A percentile compares a stretch with the other conserved stretches of the same genome.
Conservation (phyloP, 805 yeast species). For the Ogataea salicorniae region DNA sequence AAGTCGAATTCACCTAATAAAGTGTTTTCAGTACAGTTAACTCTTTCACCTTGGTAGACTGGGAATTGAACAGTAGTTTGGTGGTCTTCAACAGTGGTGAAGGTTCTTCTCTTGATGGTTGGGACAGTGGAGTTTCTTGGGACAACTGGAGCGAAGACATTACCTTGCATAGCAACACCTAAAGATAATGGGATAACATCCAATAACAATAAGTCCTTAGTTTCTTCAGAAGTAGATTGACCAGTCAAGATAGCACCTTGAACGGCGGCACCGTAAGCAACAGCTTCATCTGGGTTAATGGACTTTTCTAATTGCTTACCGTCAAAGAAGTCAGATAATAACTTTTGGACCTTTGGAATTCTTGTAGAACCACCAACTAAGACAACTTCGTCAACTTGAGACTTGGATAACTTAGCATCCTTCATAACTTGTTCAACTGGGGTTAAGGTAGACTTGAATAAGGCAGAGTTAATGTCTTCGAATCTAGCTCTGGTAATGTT, state of each 20-base stretch:
- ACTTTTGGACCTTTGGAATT: constrained; percentile 96
- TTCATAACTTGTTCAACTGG: constrained; percentile 94
- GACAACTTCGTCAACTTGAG: constrained; percentile 88
- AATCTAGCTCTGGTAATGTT: constrained; percentile 96
- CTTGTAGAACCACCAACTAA: constrained; percentile 98
- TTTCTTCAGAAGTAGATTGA: constrained; percentile 81
- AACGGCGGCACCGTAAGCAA: constrained; percentile 99
- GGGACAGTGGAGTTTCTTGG: constrained; percentile 99
- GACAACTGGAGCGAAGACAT: constrained; percentile 97
- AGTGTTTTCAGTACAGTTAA: constrained; percentile 96
- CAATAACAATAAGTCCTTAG: constrained; percentile 90
- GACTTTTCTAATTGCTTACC: constrained; percentile 96
- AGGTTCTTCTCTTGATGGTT: constrained; percentile 97
- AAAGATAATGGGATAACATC: constrained; percentile 98
- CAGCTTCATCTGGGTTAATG: constrained; percentile 99
- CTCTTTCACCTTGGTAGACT: constrained; percentile 99
- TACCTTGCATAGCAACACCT: constrained; percentile 99
- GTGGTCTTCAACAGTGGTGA: constrained; percentile 98
- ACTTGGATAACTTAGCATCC: constrained; percentile 82
- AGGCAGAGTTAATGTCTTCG: constrained; percentile 90
- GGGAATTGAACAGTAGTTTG: constrained; percentile 99
- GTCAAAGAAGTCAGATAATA: constrained; percentile 90
- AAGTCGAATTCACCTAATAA: constrained; percentile 97
- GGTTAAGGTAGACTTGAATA: constrained; percentile 88
- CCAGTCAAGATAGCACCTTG: constrained; percentile 99